Percentiles rank a stretch among this genome's conserved stretches.
Conservation (phyloP, 345 rosid species). For the Trapa incisa region DNA sequence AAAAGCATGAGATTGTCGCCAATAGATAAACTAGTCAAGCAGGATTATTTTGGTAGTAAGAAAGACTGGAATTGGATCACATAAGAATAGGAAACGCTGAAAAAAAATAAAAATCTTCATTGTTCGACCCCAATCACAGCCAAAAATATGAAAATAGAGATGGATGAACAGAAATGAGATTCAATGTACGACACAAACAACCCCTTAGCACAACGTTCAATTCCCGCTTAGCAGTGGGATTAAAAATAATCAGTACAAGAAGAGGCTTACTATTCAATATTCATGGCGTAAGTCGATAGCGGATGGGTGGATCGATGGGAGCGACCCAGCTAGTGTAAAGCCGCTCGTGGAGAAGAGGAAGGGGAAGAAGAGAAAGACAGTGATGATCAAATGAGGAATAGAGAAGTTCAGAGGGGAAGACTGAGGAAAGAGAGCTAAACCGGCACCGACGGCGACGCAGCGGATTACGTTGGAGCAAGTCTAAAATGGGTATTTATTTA, state of each 20-base stretch:
- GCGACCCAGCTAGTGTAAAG: not conserved
- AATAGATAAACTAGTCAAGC: not conserved
- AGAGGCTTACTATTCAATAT: constrained; percentile 75
- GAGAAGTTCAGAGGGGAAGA: too few relatives aligned
- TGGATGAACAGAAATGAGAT: not conserved
- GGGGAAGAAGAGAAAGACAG: not conserved
- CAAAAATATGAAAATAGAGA: not conserved
- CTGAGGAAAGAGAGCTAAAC: too few relatives aligned
- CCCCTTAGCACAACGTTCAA: not conserved
- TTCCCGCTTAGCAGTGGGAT: not conserved
- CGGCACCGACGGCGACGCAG: too few relatives aligned
- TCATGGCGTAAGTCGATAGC: constrained; percentile 35
- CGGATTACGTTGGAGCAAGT: too few relatives aligned
- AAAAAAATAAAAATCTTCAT: not conserved
- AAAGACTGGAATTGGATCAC: not conserved
- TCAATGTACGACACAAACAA: too few relatives aligned
- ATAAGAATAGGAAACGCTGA: not conserved
- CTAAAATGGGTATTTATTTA: too few relatives aligned
- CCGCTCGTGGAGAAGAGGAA: not conserved
- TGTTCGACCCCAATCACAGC: not conserved
- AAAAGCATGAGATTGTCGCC: not conserved
- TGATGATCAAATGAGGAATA: too few relatives aligned
- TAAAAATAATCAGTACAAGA: not conserved
- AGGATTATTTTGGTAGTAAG: not conserved
- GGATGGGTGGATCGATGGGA: constrained; percentile 8